phyloP scores from a whole-genome alignment of 2,329 filamentous ascomycete species.

The Aspergillus ochraceoroseus region DNA sequence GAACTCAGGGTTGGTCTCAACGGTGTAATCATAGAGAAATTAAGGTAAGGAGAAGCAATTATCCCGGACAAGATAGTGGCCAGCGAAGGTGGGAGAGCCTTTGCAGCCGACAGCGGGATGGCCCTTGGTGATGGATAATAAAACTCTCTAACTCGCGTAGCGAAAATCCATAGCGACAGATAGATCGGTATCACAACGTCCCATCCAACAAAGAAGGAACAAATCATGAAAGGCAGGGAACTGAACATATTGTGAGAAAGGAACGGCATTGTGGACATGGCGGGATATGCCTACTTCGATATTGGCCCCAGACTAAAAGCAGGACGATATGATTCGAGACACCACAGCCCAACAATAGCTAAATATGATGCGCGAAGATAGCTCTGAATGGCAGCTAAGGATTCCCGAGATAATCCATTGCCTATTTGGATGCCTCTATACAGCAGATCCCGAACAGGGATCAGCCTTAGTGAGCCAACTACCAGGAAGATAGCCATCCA shows the following conservation, averaged over 20 bases:
- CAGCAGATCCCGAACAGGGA: neutral
- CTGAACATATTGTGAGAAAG: neutral
- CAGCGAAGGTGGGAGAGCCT: neutral
- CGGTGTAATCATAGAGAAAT: neutral
- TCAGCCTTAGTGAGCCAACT: neutral
- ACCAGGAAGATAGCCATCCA: neutral
- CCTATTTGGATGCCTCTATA: too few relatives aligned
- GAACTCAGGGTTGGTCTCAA: neutral
- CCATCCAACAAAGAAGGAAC: neutral
- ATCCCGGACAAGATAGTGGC: too few relatives aligned
- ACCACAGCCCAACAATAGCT: slow-evolving; percentile 4
- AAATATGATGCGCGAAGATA: neutral
- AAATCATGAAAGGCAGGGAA: neutral
- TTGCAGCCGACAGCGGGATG: neutral
- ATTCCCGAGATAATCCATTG: too few relatives aligned
- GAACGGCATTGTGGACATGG: neutral
- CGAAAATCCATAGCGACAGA: slow-evolving; percentile 1
- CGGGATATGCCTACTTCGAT: neutral
- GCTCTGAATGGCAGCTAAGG: neutral
- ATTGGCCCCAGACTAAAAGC: neutral
- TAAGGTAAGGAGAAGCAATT: neutral
- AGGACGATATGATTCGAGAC: slow-evolving; percentile 5
- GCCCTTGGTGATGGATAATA: slow-evolving; percentile 7
- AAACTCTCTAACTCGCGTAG: neutral
- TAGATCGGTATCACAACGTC: neutral